Conservation (phyloP, 257 asterid genomes). For the Nicotiana tabacum region DNA sequence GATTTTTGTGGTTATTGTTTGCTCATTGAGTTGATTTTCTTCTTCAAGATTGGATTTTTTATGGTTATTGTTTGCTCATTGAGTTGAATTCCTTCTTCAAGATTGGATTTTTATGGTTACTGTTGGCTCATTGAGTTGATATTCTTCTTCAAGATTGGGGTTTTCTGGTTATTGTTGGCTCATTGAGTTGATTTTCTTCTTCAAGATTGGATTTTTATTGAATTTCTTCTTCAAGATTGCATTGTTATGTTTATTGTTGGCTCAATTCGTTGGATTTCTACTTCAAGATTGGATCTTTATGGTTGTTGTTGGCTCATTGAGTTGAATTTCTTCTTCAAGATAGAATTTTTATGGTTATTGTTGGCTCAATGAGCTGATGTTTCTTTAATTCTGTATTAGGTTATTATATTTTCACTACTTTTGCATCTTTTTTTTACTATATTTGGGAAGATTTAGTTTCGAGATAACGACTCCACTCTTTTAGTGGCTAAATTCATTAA, state of each 20-base stretch:
- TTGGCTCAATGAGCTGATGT: neutral
- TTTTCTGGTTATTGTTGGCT: neutral
- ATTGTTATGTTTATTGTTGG: too few species aligned
- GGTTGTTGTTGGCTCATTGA: neutral
- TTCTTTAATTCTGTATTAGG: neutral
- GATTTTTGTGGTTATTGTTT: neutral
- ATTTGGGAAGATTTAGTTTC: neutral
- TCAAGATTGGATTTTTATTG: too few species aligned
- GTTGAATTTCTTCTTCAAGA: neutral
- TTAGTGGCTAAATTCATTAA: neutral
- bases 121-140: neutral
- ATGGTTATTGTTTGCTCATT: too few species aligned
- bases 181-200: neutral
- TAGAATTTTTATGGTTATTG: neutral
- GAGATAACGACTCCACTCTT: neutral
- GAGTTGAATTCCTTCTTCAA: too few species aligned
- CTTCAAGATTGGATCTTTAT: too few species aligned
- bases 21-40: too few species aligned
- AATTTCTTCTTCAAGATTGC: too few species aligned
- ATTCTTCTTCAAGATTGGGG: too few species aligned
- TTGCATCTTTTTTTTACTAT: neutral
- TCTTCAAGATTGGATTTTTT: too few species aligned
- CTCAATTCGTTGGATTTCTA: too few species aligned
- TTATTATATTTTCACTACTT: neutral
- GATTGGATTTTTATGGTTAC: neutral